Conservation (phyloP, 2,329 filamentous ascomycete genomes). For the Colletotrichum aenigma region DNA sequence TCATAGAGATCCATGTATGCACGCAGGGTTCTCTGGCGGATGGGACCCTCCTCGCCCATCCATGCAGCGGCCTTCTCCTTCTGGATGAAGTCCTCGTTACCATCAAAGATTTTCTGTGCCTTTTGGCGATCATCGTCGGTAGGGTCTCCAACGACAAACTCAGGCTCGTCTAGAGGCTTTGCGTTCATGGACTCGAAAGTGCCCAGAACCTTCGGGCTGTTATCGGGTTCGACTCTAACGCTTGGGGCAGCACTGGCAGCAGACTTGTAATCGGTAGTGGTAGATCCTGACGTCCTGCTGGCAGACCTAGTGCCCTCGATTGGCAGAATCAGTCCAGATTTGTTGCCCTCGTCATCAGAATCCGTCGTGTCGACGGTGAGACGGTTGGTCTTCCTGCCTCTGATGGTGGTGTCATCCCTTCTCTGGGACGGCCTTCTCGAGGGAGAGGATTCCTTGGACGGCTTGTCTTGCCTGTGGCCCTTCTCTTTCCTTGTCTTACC, state of each 20-base stretch:
- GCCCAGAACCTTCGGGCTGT: conserved; percentile 37
- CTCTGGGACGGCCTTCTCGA: neutral
- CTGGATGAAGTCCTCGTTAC: conserved; percentile 79
- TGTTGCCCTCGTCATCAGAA: conserved; percentile 36
- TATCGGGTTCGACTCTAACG: conserved; percentile 47
- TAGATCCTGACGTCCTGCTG: conserved; percentile 38
- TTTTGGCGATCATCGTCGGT: conserved; percentile 75
- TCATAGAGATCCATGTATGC: conserved; percentile 96
- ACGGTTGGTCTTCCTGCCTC: conserved; percentile 11
- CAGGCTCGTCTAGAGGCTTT: conserved; percentile 61
- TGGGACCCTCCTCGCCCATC: conserved; percentile 77
- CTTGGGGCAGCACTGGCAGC: conserved; percentile 39
- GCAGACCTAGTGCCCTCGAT: conserved; percentile 41
- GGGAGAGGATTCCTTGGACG: conserved; percentile 8
- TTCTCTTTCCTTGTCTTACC: conserved; percentile 4
- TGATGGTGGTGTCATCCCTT: conserved; percentile 5
- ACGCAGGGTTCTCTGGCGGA: conserved; percentile 61
- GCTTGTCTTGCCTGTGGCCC: neutral
- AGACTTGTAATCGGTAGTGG: conserved; percentile 44
- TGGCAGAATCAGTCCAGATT: conserved; percentile 44
- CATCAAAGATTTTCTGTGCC: conserved; percentile 83
- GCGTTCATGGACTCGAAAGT: conserved; percentile 35
- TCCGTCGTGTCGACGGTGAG: conserved; percentile 31
- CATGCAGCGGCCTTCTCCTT: conserved; percentile 84
- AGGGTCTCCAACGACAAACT: conserved; percentile 61